Conservation (phyloP, 1,284 basidiomycete species). For the Ceratobasidium sp. region DNA sequence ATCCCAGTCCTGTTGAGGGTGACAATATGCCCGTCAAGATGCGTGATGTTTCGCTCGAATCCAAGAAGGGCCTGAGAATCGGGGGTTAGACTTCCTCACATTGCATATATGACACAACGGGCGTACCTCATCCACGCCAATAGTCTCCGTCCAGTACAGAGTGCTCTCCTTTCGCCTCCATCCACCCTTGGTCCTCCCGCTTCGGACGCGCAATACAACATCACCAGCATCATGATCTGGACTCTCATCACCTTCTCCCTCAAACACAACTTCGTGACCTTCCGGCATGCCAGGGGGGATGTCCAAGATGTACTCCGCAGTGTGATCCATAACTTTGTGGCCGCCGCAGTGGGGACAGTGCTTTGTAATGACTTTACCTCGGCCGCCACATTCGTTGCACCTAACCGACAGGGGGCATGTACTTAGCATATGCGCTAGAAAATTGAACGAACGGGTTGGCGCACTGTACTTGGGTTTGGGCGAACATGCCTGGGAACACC, state of each 20-base stretch:
- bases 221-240: constrained; percentile 94
- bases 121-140: constrained; percentile 85
- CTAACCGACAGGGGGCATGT: constrained; percentile 30
- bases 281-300: constrained; percentile 89
- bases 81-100: constrained; percentile 42
- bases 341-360: constrained; percentile 84
- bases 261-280: constrained; percentile 87
- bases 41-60: constrained; percentile 84
- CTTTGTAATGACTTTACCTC: constrained; percentile 76
- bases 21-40: constrained; percentile 86
- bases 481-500: constrained; percentile 94
- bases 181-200: constrained; percentile 73
- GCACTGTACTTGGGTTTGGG: constrained; percentile 75
- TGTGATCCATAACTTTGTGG: constrained; percentile 81
- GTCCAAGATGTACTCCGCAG: constrained; percentile 79
- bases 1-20: constrained; percentile 73
- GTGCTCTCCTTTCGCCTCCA: constrained; percentile 88
- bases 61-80: constrained; percentile 72
- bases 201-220: constrained; percentile 81
- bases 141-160: constrained; percentile 87
- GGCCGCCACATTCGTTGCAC: constrained; percentile 79
- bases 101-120: not conserved
- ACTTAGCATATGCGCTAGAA: not conserved
- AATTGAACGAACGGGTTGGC: not conserved
- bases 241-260: constrained; percentile 91